These are phyloP conservation scores for Aspergillus pseudoviridinutans DNA, from an alignment of 2,329 filamentous ascomycete genomes.

Conservation along the genomic window DNA sequence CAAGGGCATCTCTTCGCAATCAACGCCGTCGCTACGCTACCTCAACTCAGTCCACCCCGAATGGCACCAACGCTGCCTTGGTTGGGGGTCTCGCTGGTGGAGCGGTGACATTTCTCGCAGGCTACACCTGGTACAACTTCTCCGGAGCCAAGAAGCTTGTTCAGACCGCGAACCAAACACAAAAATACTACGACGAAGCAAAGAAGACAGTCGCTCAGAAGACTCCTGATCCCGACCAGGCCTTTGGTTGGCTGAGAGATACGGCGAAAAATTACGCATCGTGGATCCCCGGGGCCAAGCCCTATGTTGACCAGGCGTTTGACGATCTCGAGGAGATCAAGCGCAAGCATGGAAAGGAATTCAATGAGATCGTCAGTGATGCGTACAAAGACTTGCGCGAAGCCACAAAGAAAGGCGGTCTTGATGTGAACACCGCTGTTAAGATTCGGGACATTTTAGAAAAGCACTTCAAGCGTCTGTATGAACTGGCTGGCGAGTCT, in stretches of 20 bases:
- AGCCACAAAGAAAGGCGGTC: conserved; percentile 54
- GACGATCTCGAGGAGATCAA: conserved; percentile 66
- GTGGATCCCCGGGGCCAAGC: conserved; percentile 67
- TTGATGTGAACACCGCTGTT: conserved; percentile 60
- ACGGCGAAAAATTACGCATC: conserved; percentile 65
- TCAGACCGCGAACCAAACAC: conserved; percentile 51
- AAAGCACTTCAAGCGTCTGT: conserved; percentile 58
- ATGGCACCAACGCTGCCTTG: conserved; percentile 29
- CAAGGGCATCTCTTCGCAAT: conserved; percentile 7
- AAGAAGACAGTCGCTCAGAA: conserved; percentile 58
- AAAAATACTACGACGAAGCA: conserved; percentile 58
- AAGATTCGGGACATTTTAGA: conserved; percentile 61
- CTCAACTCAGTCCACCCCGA: conserved; percentile 17
- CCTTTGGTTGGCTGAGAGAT: conserved; percentile 61
- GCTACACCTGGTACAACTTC: conserved; percentile 53
- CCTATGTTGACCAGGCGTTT: conserved; percentile 67
- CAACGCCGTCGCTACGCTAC: conserved; percentile 26
- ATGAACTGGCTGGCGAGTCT: conserved; percentile 60
- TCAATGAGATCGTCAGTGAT: conserved; percentile 63
- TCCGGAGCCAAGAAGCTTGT: conserved; percentile 50
- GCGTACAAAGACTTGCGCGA: conserved; percentile 65
- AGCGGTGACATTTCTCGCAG: conserved; percentile 43
- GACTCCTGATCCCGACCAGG: conserved; percentile 64
- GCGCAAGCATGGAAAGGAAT: conserved; percentile 64
- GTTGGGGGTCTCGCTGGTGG: conserved; percentile 51